Evolutionary conservation across 208 protist species (phyloP), one percentile per base, ranked within the genome.

Genomic region (Porcisia hertigi): DNA sequence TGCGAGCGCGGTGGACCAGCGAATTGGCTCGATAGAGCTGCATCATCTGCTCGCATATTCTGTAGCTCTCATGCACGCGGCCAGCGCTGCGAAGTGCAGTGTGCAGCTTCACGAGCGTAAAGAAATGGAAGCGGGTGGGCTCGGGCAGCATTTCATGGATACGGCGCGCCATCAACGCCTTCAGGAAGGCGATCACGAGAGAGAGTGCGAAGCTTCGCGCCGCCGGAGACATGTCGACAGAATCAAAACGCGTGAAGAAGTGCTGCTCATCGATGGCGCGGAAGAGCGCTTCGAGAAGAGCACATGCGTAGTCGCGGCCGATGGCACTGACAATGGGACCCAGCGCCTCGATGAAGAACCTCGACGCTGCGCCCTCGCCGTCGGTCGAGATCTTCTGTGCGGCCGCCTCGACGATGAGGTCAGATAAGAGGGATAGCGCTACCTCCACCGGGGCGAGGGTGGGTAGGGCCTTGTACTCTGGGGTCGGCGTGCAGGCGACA

Each of bases 141-240:
- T 92, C 71, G 41, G 77, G 66, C 59, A 87, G 76, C 59, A 88
- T 59, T 55, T 86, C 78, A 53, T 79, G 78, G 43, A 88, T 75
- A 62, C 81, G 73, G 18, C 86, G 71, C 73, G 82, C 86, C 66
- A 93, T 74, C 39, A 93, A 73, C 63, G 85, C 86, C 77, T 96
- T 96, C 59, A 94, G 65, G 75, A 94, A 94, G 53, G 84, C 86
- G 53, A 94, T 85, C 55, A 93, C 82, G 7, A 96, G 54, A 47
- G 49, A 23, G 23, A 80, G 73, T 16, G 75, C 67, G 20, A 85
- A 65, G 14, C 25, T 20, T 25, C 65, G 63, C 9, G 76, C 70
- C 4, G 55, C 67, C 18, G 79, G 65, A 6, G 77, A 71, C 6
- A 77, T 60, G 55, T 84, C 73, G 34, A 49, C 55, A 16, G 72